A percentile compares a stretch with the other conserved stretches of the same genome.
Conservation (phyloP, 148 eudicot species). For the Arbutus unedo region DNA sequence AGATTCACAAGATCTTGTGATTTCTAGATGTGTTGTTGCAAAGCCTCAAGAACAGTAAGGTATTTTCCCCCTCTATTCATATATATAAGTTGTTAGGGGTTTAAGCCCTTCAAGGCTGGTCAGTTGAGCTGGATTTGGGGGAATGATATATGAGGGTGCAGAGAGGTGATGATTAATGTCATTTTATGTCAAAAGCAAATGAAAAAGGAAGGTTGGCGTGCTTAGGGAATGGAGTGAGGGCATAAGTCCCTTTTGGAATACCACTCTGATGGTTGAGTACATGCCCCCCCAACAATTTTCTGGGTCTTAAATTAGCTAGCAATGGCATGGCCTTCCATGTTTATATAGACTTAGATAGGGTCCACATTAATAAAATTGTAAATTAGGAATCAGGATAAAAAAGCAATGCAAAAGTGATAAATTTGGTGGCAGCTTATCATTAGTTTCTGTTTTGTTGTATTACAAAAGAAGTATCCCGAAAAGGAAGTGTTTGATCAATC, state of each 20-base stretch:
- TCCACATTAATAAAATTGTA: neutral
- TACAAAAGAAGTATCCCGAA: neutral
- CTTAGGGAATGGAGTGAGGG: conserved; percentile 22
- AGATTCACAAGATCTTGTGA: neutral
- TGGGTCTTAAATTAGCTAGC: neutral
- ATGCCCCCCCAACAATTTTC: neutral
- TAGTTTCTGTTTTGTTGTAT: neutral
- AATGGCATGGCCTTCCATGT: neutral
- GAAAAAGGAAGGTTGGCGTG: conserved; percentile 31
- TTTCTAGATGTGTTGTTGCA: neutral
- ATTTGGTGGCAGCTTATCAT: neutral
- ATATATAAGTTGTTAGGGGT: neutral
- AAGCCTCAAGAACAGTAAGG: neutral
- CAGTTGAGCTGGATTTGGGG: conserved; percentile 10
- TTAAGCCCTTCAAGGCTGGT: neutral
- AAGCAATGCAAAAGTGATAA: too few relatives aligned
- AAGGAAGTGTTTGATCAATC: neutral
- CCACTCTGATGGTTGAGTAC: conserved; percentile 19
- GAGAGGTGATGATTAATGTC: conserved; percentile 37
- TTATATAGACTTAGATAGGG: neutral
- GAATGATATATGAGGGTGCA: conserved; percentile 43
- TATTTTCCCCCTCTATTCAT: neutral
- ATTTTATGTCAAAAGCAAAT: conserved; percentile 37
- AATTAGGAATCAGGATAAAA: neutral
- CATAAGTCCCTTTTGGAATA: conserved; percentile 1